These are phyloP conservation scores for Talaromyces rugulosus DNA, from an alignment of 2,329 filamentous ascomycete genomes.

Conservation along the genomic window DNA sequence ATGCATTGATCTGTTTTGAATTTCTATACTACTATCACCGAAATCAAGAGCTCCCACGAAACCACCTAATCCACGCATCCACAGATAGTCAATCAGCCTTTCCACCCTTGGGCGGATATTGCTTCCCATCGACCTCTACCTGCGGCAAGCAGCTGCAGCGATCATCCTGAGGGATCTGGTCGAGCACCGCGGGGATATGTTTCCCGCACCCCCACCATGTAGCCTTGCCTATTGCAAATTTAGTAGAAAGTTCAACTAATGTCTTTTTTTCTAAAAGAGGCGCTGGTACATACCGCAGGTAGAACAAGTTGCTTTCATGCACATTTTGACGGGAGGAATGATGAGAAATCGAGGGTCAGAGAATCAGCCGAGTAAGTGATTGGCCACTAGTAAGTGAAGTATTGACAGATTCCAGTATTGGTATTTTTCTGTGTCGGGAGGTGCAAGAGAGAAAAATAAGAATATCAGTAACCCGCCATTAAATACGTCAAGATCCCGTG, in stretches of 20 bases:
- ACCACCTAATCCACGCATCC: background rate
- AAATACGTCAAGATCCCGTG: background rate
- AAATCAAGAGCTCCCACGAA: background rate
- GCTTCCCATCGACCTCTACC: constrained; percentile 10
- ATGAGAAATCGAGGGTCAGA: background rate
- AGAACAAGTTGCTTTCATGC: constrained; percentile 9
- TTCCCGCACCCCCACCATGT: constrained; percentile 13
- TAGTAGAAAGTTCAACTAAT: background rate
- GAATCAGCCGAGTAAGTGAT: background rate
- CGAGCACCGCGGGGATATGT: constrained; percentile 12
- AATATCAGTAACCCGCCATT: background rate
- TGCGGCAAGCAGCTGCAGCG: constrained; percentile 11
- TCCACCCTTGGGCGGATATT: constrained; percentile 11
- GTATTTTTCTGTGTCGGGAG: background rate
- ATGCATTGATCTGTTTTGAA: background rate
- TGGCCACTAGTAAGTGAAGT: background rate
- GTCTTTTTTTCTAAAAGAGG: background rate
- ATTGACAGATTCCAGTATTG: background rate
- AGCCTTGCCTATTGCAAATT: constrained; percentile 7
- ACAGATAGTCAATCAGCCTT: constrained; percentile 6
- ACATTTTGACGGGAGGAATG: constrained; percentile 2
- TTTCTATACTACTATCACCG: background rate
- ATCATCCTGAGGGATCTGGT: constrained; percentile 6
- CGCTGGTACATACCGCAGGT: constrained; percentile 9
- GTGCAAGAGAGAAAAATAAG: background rate